A percentile compares a stretch with the other conserved stretches of the same genome.
phyloP scores from a whole-genome alignment of 1,284 basidiomycete genomes.

The Phenoliferia sp. region DNA sequence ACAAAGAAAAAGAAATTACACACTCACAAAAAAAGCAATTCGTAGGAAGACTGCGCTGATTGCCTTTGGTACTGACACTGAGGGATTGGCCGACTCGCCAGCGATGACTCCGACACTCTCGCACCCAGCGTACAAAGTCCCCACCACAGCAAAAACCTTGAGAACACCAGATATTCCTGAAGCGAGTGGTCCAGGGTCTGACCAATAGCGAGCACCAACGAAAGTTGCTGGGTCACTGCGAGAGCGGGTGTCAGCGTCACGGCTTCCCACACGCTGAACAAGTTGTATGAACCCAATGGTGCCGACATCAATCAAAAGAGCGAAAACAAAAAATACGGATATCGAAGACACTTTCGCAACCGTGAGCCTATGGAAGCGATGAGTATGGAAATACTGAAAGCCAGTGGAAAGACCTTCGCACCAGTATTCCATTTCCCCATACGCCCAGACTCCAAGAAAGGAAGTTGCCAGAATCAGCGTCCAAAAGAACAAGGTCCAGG shows the following conservation, averaged over 20 bases:
- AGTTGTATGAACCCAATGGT: background rate
- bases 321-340: background rate
- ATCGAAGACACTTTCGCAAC: background rate
- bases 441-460: slow-evolving; percentile 38
- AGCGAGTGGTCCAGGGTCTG: slow-evolving; percentile 48
- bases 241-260: background rate
- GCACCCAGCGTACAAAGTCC: slow-evolving; percentile 35
- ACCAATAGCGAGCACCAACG: slow-evolving; percentile 42
- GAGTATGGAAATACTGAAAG: background rate
- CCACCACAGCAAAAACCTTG: slow-evolving; percentile 66
- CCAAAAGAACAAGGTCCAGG: slow-evolving; percentile 1
- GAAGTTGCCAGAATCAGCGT: background rate
- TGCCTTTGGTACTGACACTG: slow-evolving; percentile 35
- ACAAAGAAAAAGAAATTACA: background rate
- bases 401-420: background rate
- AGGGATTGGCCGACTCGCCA: slow-evolving; percentile 43
- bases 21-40: slow-evolving; percentile 54
- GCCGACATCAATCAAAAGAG: background rate
- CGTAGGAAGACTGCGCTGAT: slow-evolving; percentile 60
- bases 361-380: background rate
- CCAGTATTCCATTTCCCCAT: slow-evolving; percentile 46
- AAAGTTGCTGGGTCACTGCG: background rate
- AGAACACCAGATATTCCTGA: slow-evolving; percentile 55
- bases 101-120: slow-evolving; percentile 52
- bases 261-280: background rate